These are phyloP conservation scores for Saxophila tyrrhenica DNA, from an alignment of 495 filamentous ascomycete species.

Conservation along the genomic window DNA sequence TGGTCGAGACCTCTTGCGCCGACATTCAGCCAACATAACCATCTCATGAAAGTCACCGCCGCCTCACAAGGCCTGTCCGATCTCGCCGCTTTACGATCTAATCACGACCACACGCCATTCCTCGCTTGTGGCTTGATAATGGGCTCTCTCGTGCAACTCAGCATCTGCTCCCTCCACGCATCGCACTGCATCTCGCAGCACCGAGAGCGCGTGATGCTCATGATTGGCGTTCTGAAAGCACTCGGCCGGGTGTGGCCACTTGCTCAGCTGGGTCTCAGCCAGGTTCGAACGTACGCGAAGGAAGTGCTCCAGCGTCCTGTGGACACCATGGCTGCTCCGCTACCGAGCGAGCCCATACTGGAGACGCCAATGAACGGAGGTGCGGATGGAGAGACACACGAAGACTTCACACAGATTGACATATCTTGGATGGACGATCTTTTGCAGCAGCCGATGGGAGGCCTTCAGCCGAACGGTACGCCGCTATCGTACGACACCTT, in stretches of 20 bases:
- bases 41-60: constrained; percentile 59
- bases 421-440: constrained; percentile 7
- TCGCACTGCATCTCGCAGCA: constrained; percentile 58
- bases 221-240: constrained; percentile 69
- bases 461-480: background rate
- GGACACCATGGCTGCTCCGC: background rate
- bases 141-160: constrained; percentile 47
- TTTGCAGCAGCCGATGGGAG: background rate
- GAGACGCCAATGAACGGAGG: background rate
- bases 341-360: background rate
- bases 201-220: constrained; percentile 57
- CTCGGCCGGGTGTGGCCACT: constrained; percentile 68
- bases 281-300: constrained; percentile 61
- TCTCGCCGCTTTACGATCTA: constrained; percentile 64
- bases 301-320: constrained; percentile 28
- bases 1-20: constrained; percentile 1
- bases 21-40: constrained; percentile 42
- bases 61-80: constrained; percentile 67
- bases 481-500: background rate
- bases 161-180: constrained; percentile 44
- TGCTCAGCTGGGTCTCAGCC: constrained; percentile 57
- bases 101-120: constrained; percentile 71
- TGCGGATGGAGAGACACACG: background rate
- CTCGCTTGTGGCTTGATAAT: constrained; percentile 69
- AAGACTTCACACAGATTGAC: constrained; percentile 1